A percentile compares a stretch with the other conserved stretches of the same genome.
Conservation (phyloP, 1,284 basidiomycete genomes). For the Ganoderma sp. region DNA sequence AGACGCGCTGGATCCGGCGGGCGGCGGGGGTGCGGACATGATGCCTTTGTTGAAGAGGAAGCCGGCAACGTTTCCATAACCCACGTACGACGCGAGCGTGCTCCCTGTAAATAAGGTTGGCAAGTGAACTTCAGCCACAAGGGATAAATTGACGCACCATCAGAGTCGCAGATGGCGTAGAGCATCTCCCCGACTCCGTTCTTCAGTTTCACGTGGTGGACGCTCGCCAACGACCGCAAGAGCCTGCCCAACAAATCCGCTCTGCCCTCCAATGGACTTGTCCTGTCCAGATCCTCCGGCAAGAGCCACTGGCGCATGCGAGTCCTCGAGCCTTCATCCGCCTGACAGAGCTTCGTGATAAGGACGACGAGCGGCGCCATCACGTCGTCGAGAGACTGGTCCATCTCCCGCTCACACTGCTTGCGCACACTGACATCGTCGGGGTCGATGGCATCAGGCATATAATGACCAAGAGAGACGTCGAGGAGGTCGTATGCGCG, state of each 20-base stretch:
- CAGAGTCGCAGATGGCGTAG: conserved; percentile 78
- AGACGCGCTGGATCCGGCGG: conserved; percentile 38
- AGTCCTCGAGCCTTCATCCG: conserved; percentile 60
- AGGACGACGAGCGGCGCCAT: conserved; percentile 78
- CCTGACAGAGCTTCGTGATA: conserved; percentile 69
- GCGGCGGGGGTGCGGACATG: conserved; percentile 57
- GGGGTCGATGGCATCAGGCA: conserved; percentile 66
- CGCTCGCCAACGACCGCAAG: conserved; percentile 75
- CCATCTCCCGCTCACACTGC: conserved; percentile 53
- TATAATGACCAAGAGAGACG: conserved; percentile 63
- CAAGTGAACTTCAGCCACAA: conserved; percentile 1
- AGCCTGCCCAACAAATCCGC: conserved; percentile 78
- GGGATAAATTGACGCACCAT: conserved; percentile 59
- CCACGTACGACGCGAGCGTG: conserved; percentile 74
- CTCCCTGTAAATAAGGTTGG: conserved; percentile 52
- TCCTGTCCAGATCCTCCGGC: conserved; percentile 80
- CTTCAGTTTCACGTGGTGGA: conserved; percentile 75
- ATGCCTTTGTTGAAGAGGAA: conserved; percentile 90
- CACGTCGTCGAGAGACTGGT: conserved; percentile 73
- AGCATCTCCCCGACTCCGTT: conserved; percentile 85
- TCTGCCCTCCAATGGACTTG: conserved; percentile 72
- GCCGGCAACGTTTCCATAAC: conserved; percentile 93
- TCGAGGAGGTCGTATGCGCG: conserved; percentile 73
- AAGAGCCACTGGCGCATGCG: conserved; percentile 71
- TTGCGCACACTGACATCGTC: conserved; percentile 67